phyloP scores from a whole-genome alignment of 345 rosid species.

The Gossypium thurberi region DNA sequence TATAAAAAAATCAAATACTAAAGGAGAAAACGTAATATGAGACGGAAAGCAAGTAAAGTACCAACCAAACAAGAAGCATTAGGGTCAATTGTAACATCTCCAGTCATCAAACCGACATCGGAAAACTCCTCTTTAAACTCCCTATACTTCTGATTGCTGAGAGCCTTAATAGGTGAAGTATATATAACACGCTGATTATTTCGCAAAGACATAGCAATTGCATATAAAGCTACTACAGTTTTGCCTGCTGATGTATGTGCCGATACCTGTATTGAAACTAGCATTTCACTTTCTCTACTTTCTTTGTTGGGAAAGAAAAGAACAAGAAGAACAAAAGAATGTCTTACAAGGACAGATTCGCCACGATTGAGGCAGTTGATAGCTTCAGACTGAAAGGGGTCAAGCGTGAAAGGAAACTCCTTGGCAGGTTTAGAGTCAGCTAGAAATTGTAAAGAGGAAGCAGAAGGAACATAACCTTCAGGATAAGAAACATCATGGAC shows the following conservation, averaged over 20 bases:
- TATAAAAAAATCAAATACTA: slow-evolving; percentile 5
- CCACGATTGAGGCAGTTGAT: slow-evolving; percentile 81
- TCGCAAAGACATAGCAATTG: slow-evolving; percentile 87
- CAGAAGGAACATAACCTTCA: slow-evolving; percentile 44
- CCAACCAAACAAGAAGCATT: slow-evolving; percentile 89
- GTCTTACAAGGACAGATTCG: slow-evolving; percentile 80
- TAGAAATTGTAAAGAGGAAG: slow-evolving; percentile 18
- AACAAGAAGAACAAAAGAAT: background rate
- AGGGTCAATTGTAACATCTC: slow-evolving; percentile 94
- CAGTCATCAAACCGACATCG: slow-evolving; percentile 98
- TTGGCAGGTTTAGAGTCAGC: slow-evolving; percentile 55
- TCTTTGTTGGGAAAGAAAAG: background rate
- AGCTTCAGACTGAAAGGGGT: slow-evolving; percentile 93
- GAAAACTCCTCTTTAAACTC: slow-evolving; percentile 97
- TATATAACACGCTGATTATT: slow-evolving; percentile 88
- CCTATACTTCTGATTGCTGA: slow-evolving; percentile 91
- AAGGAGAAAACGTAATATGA: background rate
- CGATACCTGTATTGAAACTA: slow-evolving; percentile 52
- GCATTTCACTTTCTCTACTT: background rate
- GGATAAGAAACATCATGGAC: slow-evolving; percentile 85
- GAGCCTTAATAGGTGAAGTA: slow-evolving; percentile 95
- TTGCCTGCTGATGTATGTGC: slow-evolving; percentile 99
- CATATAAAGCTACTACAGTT: slow-evolving; percentile 91
- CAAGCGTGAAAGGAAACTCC: slow-evolving; percentile 86
- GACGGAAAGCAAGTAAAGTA: background rate